Base-by-base conservation (phyloP, 495 filamentous ascomycete species). In the Amorphotheca resinae region DNA sequence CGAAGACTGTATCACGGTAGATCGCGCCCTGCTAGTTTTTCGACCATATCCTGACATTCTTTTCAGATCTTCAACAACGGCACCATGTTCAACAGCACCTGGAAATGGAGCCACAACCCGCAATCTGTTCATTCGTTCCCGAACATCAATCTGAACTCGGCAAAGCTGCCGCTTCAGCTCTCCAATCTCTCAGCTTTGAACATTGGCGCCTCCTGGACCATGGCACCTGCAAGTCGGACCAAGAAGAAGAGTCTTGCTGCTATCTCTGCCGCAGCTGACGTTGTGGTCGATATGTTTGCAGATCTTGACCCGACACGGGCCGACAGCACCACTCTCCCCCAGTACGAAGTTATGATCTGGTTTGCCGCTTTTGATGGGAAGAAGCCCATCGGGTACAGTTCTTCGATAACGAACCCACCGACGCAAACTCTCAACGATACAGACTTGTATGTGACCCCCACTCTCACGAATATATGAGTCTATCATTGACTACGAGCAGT, bases 261-360 rank as follows among this genome's bases (percentile, higher is more conserved):
- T 3, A 34, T 40, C 9, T 3, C 1, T 0, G 36, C 41, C 9
- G 17, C 38, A 18, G 47, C 41, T 9, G 33, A 41, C 21, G 41
- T 44, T 11, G 47, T 39, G 2, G 14, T 52, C 4, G 52, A 55
- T 33, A 45, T 52, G 34, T 52, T 52, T 33, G 23, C 38, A 12
- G 52, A 55, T 46, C 36, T 44, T 1, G 31, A 18, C 26, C 36
- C 26, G 0, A 34, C 18, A n/a, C 25, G 35, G 14, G 16, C 48
- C 6, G 22, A 40, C 21, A 44, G 33, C 15, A 35, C 41, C 1
- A 38, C 32, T 36, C 9, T 22, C 6, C 38, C 44, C 17, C 5
- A 37, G 20, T 50, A 34, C 28, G 51, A 54, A 42, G 42, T 54
- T 11, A 50, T 54, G 51, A 32, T 54, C 26, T 54, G 47, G 47